These are phyloP conservation scores for Pythium biforme DNA, from an alignment of 352 stramenopile species.

Conservation along the genomic window DNA sequence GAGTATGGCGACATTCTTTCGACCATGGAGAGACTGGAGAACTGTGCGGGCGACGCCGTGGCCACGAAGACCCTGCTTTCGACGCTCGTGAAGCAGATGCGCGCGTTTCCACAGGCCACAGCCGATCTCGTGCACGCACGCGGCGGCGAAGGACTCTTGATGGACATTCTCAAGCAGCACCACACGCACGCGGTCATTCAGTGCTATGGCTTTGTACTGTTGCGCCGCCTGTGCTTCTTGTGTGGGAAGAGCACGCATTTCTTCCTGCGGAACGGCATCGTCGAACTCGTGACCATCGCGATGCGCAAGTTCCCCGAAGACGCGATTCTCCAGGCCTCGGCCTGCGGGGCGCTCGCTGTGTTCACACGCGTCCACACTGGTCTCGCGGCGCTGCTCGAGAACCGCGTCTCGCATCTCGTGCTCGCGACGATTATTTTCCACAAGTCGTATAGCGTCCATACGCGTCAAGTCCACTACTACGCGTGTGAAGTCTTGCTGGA, in stretches of 20 bases:
- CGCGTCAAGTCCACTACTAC: conserved; percentile 83
- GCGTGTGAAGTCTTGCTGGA: conserved; percentile 77
- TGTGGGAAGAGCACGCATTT: conserved; percentile 58
- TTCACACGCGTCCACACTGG: conserved; percentile 62
- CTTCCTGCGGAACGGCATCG: conserved; percentile 52
- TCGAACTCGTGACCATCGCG: conserved; percentile 48
- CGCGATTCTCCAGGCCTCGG: conserved; percentile 75
- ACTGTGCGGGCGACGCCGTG: conserved; percentile 37
- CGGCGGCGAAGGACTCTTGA: conserved; percentile 46
- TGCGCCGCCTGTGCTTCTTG: conserved; percentile 72
- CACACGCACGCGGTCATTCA: conserved; percentile 70
- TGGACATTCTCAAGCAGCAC: conserved; percentile 60
- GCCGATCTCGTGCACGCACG: conserved; percentile 52
- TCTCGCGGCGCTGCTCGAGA: conserved; percentile 49
- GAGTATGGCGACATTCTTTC: conserved; percentile 43
- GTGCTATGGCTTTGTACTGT: conserved; percentile 76
- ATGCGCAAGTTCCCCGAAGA: conserved; percentile 75
- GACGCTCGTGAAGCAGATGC: conserved; percentile 76
- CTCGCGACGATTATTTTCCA: conserved; percentile 71
- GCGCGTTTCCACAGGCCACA: conserved; percentile 63
- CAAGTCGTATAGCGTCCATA: conserved; percentile 82
- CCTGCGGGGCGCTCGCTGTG: conserved; percentile 70
- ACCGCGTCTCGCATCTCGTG: conserved; percentile 56
- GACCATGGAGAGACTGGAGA: conserved; percentile 50
- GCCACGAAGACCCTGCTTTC: conserved; percentile 63